These are phyloP conservation scores for Penicillium verhagenii DNA, from an alignment of 495 filamentous ascomycete species.

Conservation along the genomic window DNA sequence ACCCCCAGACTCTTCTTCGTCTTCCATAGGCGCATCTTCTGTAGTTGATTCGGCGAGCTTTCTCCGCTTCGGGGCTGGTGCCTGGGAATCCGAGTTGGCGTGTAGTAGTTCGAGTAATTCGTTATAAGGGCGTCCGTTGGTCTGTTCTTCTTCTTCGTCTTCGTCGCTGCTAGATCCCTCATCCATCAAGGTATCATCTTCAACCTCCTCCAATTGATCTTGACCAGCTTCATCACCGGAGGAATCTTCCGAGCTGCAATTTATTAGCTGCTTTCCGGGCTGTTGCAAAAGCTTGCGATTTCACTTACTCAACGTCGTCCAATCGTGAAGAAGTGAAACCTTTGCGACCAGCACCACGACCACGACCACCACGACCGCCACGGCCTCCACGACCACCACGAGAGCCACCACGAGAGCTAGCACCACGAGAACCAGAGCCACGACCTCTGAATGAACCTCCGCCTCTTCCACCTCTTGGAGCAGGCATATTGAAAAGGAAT, in stretches of 20 bases:
- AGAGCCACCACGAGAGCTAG: not conserved
- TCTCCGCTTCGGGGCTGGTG: constrained; percentile 63
- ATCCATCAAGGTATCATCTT: constrained; percentile 29
- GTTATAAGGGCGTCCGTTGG: constrained; percentile 54
- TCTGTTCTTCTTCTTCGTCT: constrained; percentile 50
- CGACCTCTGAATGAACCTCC: constrained; percentile 15
- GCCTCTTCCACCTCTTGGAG: constrained; percentile 22
- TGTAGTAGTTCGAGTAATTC: constrained; percentile 64
- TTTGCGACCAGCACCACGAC: constrained; percentile 26
- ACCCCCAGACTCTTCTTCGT: constrained; percentile 27
- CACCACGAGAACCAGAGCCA: constrained; percentile 10
- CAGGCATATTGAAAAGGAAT: constrained; percentile 17
- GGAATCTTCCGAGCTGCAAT: constrained; percentile 34
- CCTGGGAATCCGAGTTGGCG: constrained; percentile 45
- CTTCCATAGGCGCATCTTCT: constrained; percentile 13
- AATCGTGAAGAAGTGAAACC: constrained; percentile 40
- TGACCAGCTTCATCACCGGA: constrained; percentile 27
- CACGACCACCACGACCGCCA: constrained; percentile 29
- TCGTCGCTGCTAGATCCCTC: constrained; percentile 47
- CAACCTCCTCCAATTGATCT: constrained; percentile 22
- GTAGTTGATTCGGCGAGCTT: constrained; percentile 49
- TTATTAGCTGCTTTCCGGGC: constrained; percentile 15
- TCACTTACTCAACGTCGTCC: constrained; percentile 41
- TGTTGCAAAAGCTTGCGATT: not conserved
- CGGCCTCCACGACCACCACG: constrained; percentile 19